Evolutionary conservation across 805 yeast species (phyloP).

Genomic region (Dipodascopsis uninucleata): DNA sequence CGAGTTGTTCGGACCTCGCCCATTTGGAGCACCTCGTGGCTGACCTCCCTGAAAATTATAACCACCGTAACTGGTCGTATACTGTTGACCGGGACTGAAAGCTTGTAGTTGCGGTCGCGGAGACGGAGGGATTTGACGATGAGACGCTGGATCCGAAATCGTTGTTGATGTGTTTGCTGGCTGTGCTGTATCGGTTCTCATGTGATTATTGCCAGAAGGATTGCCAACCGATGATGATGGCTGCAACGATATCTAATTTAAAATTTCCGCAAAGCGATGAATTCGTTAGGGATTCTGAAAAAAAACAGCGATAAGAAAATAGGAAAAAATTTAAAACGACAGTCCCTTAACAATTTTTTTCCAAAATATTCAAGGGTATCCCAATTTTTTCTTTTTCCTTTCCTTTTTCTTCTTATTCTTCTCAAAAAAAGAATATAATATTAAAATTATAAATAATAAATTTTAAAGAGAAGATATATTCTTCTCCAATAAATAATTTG

Average conservation of each 20-base stretch:
- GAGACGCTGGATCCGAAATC: slow-evolving; percentile 4
- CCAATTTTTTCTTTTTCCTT: background rate
- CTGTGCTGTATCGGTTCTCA: slow-evolving; percentile 24
- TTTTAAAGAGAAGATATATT: slow-evolving; percentile 11
- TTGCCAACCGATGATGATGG: slow-evolving; percentile 10
- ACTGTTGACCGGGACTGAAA: slow-evolving; percentile 1
- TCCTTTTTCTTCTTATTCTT: background rate
- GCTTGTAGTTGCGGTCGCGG: slow-evolving; percentile 23
- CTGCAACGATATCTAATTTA: slow-evolving; percentile 2
- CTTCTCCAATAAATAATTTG: slow-evolving; percentile 20
- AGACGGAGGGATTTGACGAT: slow-evolving; percentile 15
- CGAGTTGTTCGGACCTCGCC: slow-evolving; percentile 11
- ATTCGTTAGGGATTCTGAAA: no score
- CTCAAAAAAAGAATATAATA: slow-evolving; percentile 6
- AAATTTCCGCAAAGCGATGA: background rate
- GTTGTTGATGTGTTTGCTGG: slow-evolving; percentile 13
- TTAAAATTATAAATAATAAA: background rate
- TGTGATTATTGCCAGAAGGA: slow-evolving; percentile 24
- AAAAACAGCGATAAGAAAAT: slow-evolving; percentile 12
- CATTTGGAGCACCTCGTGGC: slow-evolving; percentile 16
- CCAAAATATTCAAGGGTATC: background rate
- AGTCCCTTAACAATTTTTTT: no score
- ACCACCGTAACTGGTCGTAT: slow-evolving; percentile 6
- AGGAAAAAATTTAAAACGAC: slow-evolving; percentile 3
- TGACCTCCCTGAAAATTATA: slow-evolving; percentile 12